Evolutionary conservation across 73 alveolate species (phyloP).

Genomic region (Blepharisma stoltei): DNA sequence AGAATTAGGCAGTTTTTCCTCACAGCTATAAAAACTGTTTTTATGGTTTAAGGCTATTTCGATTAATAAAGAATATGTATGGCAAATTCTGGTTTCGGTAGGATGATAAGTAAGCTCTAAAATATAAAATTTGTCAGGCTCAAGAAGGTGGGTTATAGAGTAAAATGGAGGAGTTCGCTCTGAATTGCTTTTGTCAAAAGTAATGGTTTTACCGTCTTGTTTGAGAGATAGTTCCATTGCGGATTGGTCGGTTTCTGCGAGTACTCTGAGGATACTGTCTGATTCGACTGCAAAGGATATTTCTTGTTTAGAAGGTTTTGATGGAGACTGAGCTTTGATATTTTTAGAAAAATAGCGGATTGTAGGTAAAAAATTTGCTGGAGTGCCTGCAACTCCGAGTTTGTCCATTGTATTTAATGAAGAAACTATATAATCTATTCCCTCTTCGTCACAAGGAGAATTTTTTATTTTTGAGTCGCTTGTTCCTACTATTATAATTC

Average conservation of each 20-base stretch:
- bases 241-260: background rate
- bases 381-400: background rate
- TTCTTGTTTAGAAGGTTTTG: background rate
- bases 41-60: background rate
- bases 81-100: background rate
- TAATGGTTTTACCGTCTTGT: background rate
- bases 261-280: slow-evolving; percentile 6
- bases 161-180: slow-evolving; percentile 2
- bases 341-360: background rate
- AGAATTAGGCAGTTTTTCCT: background rate
- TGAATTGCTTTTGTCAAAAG: background rate
- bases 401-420: background rate
- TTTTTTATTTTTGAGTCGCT: background rate
- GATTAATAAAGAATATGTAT: background rate
- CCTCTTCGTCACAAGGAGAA: background rate
- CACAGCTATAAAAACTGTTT: background rate
- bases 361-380: background rate
- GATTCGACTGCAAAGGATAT: background rate
- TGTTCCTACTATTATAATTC: background rate
- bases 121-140: background rate
- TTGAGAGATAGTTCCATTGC: background rate
- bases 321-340: background rate
- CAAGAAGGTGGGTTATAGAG: background rate
- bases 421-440: background rate
- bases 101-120: background rate